Percentiles rank a stretch among this genome's conserved stretches.
phyloP scores from a whole-genome alignment of 345 rosid species.

The Gossypium bickii region DNA sequence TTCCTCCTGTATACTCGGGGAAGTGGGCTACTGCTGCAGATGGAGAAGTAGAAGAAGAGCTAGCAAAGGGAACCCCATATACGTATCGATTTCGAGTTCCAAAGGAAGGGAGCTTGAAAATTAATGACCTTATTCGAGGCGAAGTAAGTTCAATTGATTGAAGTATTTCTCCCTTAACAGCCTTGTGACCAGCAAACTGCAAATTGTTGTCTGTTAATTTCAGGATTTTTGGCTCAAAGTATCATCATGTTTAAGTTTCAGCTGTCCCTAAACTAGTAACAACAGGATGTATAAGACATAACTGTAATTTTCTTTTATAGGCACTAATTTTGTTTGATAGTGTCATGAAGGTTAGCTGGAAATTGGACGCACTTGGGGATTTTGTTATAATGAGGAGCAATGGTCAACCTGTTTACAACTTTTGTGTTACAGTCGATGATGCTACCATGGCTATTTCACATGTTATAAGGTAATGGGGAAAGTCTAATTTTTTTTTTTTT shows the following conservation, averaged over 20 bases:
- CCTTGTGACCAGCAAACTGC: background rate
- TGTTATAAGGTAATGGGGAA: conserved; percentile 68
- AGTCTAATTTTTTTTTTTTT: conserved; percentile 4
- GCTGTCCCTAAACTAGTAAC: background rate
- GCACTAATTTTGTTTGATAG: conserved; percentile 51
- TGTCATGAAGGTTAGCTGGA: conserved; percentile 89
- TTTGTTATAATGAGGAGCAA: conserved; percentile 94
- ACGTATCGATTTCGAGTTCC: conserved; percentile 44
- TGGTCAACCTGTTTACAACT: conserved; percentile 93
- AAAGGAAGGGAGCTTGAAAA: background rate
- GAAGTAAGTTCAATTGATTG: conserved; percentile 47
- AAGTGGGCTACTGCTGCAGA: conserved; percentile 78
- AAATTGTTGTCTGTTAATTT: background rate
- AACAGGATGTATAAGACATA: background rate
- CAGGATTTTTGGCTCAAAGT: background rate
- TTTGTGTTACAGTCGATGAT: conserved; percentile 95
- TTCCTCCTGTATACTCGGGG: conserved; percentile 84
- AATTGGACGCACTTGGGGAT: conserved; percentile 89
- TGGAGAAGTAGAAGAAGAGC: conserved; percentile 67
- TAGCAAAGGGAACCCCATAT: conserved; percentile 70
- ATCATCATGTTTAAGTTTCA: background rate
- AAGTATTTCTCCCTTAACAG: background rate
- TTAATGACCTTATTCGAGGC: conserved; percentile 77
- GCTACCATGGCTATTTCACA: conserved; percentile 95
- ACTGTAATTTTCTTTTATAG: background rate